Evolutionary conservation across 495 filamentous ascomycete genomes (phyloP).

Genomic region (Sphaerosporella brunnea): DNA sequence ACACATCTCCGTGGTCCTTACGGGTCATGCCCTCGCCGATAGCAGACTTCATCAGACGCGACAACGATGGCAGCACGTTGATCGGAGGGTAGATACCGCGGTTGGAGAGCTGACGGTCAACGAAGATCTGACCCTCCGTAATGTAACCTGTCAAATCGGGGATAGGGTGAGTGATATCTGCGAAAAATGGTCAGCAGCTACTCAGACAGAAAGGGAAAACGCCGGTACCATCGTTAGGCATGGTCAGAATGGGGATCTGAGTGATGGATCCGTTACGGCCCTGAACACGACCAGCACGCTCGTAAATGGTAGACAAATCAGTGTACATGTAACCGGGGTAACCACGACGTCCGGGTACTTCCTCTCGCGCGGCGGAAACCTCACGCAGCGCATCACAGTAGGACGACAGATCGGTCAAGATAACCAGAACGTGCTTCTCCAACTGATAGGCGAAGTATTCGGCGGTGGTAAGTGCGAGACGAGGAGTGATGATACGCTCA

Average conservation of each 20-base stretch:
- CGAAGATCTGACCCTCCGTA: conserved; percentile 95
- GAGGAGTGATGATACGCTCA: conserved; percentile 98
- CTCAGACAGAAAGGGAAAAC: neutral
- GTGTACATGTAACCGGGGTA: conserved; percentile 99
- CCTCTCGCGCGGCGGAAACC: conserved; percentile 80
- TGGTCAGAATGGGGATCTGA: conserved; percentile 95
- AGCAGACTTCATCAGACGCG: conserved; percentile 99
- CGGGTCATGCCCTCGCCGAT: conserved; percentile 93
- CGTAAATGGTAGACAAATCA: conserved; percentile 98
- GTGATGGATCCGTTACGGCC: conserved; percentile 97
- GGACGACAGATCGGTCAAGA: conserved; percentile 91
- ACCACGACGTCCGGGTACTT: conserved; percentile 98
- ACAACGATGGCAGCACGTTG: conserved; percentile 95
- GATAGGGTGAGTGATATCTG: conserved; percentile 96
- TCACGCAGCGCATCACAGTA: conserved; percentile 97
- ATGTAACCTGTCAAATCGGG: conserved; percentile 98
- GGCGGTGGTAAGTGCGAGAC: conserved; percentile 92
- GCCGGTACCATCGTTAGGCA: conserved; percentile 81
- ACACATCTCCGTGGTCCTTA: conserved; percentile 93
- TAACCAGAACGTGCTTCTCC: conserved; percentile 98
- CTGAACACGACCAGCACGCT: conserved; percentile 94
- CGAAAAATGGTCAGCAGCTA: conserved; percentile 25
- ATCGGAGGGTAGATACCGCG: conserved; percentile 96
- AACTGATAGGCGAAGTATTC: conserved; percentile 99
- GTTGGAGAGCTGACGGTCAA: conserved; percentile 89